Percentiles rank a stretch among this genome's conserved stretches.
These are phyloP conservation scores for Candida sp. DNA, from an alignment of 1,139 yeast species.

Conservation along the genomic window DNA sequence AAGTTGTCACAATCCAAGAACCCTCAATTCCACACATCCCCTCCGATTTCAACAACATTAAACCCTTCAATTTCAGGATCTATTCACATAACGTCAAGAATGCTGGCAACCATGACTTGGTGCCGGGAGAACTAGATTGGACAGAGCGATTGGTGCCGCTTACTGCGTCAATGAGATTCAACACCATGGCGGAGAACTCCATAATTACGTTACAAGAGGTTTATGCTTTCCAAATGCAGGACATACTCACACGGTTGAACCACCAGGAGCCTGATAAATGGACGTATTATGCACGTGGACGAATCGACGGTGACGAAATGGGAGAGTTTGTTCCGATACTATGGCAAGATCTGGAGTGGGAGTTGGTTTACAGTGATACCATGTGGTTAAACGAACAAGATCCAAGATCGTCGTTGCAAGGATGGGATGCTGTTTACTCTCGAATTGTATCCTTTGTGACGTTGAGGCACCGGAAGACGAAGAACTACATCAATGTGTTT, in stretches of 20 bases:
- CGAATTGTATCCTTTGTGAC: conserved; percentile 52
- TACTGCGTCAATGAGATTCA: conserved; percentile 31
- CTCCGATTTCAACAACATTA: conserved; percentile 17
- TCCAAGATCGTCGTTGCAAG: conserved; percentile 32
- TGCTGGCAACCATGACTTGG: conserved; percentile 31
- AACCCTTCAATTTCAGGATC: conserved; percentile 31
- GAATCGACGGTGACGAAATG: conserved; percentile 33
- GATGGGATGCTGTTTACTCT: conserved; percentile 61
- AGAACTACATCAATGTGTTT: conserved; percentile 43
- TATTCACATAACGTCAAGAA: conserved; percentile 45
- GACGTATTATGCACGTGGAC: conserved; percentile 37
- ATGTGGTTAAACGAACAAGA: conserved; percentile 38
- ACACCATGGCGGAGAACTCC: conserved; percentile 24
- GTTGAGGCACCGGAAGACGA: conserved; percentile 31
- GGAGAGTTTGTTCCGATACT: conserved; percentile 44
- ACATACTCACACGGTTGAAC: conserved; percentile 33
- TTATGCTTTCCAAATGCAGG: conserved; percentile 35
- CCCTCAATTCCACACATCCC: conserved; percentile 21
- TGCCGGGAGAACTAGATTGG: conserved; percentile 38
- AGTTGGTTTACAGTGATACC: conserved; percentile 31
- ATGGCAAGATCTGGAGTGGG: conserved; percentile 34
- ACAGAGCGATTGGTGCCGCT: conserved; percentile 25
- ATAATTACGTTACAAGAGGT: conserved; percentile 42
- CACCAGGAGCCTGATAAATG: conserved; percentile 26
- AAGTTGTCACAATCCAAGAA: conserved; percentile 20